These are phyloP conservation scores for Helianthus annuus DNA, from an alignment of 129 eudicot species.

Conservation along the genomic window HanXRQr2.0-SUNRISE NC_035449.2:140508461-140508960, in stretches of 20 bases:
- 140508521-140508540: too few species aligned
- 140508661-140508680: too few species aligned
- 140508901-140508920: constrained; percentile 32
- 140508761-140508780: not conserved
- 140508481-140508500: too few species aligned
- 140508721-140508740: not conserved
- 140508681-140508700: too few species aligned
- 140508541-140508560: not conserved
- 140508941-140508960: constrained; percentile 32
- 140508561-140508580: too few species aligned
- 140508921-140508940: constrained; percentile 49
- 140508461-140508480: too few species aligned
- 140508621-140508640: not conserved
- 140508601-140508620: not conserved
- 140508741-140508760: not conserved
- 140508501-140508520: too few species aligned
- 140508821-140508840: not conserved
- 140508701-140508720: not conserved
- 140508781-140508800: not conserved
- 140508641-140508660: not conserved
- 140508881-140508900: not conserved
- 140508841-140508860: not conserved
- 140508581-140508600: not conserved
- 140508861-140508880: constrained; percentile 23
- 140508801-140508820: constrained; percentile 3